Evolutionary conservation across 495 filamentous ascomycete species (phyloP).

Genomic region (Hyaloscypha bicolor): DNA sequence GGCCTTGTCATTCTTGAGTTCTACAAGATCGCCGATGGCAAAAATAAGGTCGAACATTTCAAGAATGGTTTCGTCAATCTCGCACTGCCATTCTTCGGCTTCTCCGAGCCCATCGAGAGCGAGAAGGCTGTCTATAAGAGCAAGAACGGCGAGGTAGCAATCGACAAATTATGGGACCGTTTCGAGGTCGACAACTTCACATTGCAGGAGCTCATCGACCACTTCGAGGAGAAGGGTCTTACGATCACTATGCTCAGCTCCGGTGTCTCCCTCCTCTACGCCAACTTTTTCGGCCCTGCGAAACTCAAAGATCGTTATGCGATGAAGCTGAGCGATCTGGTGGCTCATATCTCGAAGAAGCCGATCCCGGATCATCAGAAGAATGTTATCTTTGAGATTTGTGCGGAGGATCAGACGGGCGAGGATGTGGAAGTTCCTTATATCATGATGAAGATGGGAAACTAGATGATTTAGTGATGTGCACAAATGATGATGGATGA

Average conservation of each 20-base stretch:
- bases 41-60: conserved; percentile 93
- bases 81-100: conserved; percentile 95
- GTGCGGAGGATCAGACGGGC: conserved; percentile 83
- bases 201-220: conserved; percentile 76
- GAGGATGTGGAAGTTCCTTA: conserved; percentile 98
- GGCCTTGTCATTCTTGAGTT: conserved; percentile 91
- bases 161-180: conserved; percentile 98
- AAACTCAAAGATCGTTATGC: conserved; percentile 77
- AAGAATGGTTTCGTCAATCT: conserved; percentile 99
- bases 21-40: conserved; percentile 96
- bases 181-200: conserved; percentile 91
- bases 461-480: conserved; percentile 15
- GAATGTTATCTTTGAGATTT: conserved; percentile 96
- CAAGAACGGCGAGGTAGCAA: conserved; percentile 71
- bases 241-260: conserved; percentile 92
- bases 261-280: conserved; percentile 94
- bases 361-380: conserved; percentile 86
- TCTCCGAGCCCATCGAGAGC: conserved; percentile 92
- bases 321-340: conserved; percentile 76
- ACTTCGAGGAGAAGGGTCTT: conserved; percentile 80
- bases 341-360: conserved; percentile 90
- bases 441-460: conserved; percentile 73
- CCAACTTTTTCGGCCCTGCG: conserved; percentile 84
- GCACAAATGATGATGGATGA: conserved; percentile 16
- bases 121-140: conserved; percentile 88